Evolutionary conservation across 805 yeast genomes (phyloP), one percentile per base, ranked within the genome.

Genomic region (Barnettozyma siamensis): DNA sequence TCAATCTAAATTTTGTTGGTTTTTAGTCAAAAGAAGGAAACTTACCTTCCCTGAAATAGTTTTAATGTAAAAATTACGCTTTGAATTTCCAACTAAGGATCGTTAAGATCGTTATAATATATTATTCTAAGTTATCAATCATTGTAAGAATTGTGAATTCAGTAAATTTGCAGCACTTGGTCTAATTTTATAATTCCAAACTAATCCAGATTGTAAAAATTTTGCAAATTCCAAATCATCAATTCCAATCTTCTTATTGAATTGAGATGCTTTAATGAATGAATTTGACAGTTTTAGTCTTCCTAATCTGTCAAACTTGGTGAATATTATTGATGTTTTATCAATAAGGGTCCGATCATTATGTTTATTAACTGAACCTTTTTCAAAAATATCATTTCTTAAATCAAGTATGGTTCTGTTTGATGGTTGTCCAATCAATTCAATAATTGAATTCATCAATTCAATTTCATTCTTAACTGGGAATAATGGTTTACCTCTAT

Each of bases 401-500:
- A 72, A 59, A 8, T 57, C 49, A 12, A 62, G 20, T 3, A 80
- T 65, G 5, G 67, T 59, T 3, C 58, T 40, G 30, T 62, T 60
- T 19, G 60, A 78, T 23, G 96, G 96, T 5, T 89, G 82, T n/a
- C 95, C 95, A 80, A 86, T 78, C 33, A 85, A 64, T 53, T 87
- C 73, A 63, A 86, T 83, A 37, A 83, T 83, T 54, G 78, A 73
- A 54, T 75, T 71, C 53, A 86, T 71, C 57, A 88, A 88, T 58
- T 85, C 91, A 24, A 78, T 86, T 60, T 86, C 88, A 33, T 87
- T 78, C 13, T 84, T 72, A 2, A 95, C 95, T 11, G 93, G 89
- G 58, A 87, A 87, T 44, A 87, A 66, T 1, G 95, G 94, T 47
- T 80, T 76, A 13, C 96, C 95, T 1, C 88, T 81, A 53, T 83